These are phyloP conservation scores for Thermothielavioides terrestris DNA, from an alignment of 495 filamentous ascomycete species.

Conservation along the genomic window DNA sequence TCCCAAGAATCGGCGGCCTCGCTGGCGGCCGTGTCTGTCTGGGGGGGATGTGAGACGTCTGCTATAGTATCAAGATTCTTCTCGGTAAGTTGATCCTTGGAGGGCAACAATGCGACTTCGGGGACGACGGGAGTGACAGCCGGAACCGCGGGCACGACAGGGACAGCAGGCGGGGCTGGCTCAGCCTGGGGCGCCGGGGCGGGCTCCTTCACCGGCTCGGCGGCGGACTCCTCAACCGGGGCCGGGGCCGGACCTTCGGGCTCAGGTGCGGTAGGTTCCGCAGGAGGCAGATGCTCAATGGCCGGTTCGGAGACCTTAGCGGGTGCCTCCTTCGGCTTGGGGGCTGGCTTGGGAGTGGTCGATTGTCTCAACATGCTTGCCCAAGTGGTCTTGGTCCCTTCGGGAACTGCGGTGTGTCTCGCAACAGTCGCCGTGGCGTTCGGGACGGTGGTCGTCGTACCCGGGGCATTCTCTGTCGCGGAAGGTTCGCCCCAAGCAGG, in stretches of 20 bases:
- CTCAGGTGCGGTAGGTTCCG: conserved; percentile 29
- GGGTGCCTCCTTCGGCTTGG: conserved; percentile 39
- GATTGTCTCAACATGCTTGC: conserved; percentile 47
- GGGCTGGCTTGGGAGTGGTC: conserved; percentile 34
- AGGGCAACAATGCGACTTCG: conserved; percentile 49
- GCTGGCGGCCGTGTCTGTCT: conserved; percentile 81
- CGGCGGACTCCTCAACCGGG: conserved; percentile 26
- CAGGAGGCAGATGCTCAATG: conserved; percentile 32
- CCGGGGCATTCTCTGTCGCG: conserved; percentile 7
- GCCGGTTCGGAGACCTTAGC: conserved; percentile 30
- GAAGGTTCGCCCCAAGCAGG: conserved; percentile 17
- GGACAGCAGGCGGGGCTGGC: conserved; percentile 2
- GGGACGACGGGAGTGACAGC: conserved; percentile 37
- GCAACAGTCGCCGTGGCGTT: conserved; percentile 16
- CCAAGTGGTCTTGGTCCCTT: conserved; percentile 46
- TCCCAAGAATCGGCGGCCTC: conserved; percentile 79
- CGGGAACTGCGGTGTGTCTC: conserved; percentile 27
- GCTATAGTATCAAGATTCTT: conserved; percentile 83
- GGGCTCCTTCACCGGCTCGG: conserved; percentile 23
- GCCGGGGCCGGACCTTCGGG: conserved; percentile 25
- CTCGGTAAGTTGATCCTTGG: conserved; percentile 82
- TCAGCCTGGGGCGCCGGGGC: conserved; percentile 11
- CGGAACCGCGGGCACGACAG: conserved; percentile 15
- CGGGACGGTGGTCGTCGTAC: conserved; percentile 15
- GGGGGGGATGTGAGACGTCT: conserved; percentile 64